Percentiles rank a stretch among this genome's conserved stretches.
phyloP scores from a whole-genome alignment of 768 basidiomycete genomes.

The Podaxis rugospora region DNA sequence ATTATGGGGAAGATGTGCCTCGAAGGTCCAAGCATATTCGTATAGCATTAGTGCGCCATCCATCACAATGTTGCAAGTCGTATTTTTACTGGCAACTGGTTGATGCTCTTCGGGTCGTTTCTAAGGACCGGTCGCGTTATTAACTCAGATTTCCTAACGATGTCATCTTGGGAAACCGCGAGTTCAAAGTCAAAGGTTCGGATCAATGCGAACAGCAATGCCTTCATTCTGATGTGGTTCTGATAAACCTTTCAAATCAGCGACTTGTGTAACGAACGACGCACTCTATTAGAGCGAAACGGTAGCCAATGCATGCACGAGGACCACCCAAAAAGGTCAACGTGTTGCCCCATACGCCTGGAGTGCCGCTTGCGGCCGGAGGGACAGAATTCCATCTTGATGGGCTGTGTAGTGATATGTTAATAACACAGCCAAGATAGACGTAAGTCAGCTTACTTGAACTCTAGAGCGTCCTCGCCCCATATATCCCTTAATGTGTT shows the following conservation, averaged over 20 bases:
- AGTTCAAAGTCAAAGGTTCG: conserved; percentile 53
- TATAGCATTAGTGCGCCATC: not conserved
- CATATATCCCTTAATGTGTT: conserved; percentile 46
- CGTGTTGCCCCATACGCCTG: conserved; percentile 49
- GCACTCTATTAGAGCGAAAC: conserved; percentile 49
- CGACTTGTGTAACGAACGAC: conserved; percentile 14
- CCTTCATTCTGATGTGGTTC: conserved; percentile 5
- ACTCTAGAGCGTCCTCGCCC: conserved; percentile 52
- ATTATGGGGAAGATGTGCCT: too few species aligned
- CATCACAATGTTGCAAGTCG: conserved; percentile 13
- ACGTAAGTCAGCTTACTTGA: conserved; percentile 33
- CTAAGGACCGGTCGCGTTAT: conserved; percentile 37
- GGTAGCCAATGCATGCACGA: conserved; percentile 53
- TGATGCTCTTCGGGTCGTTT: conserved; percentile 29
- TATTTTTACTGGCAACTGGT: conserved; percentile 41
- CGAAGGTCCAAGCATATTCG: not conserved
- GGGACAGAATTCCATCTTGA: conserved; percentile 51
- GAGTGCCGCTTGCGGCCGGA: conserved; percentile 32
- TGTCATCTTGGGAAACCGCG: conserved; percentile 40
- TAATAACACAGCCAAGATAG: not conserved
- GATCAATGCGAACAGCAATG: conserved; percentile 28
- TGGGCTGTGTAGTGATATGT: conserved; percentile 31
- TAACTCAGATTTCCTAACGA: conserved; percentile 31
- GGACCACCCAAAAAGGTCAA: conserved; percentile 55
- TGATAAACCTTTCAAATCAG: not conserved